Evolutionary conservation across 495 filamentous ascomycete species (phyloP).

Genomic region (Tuber calosporum): DNA sequence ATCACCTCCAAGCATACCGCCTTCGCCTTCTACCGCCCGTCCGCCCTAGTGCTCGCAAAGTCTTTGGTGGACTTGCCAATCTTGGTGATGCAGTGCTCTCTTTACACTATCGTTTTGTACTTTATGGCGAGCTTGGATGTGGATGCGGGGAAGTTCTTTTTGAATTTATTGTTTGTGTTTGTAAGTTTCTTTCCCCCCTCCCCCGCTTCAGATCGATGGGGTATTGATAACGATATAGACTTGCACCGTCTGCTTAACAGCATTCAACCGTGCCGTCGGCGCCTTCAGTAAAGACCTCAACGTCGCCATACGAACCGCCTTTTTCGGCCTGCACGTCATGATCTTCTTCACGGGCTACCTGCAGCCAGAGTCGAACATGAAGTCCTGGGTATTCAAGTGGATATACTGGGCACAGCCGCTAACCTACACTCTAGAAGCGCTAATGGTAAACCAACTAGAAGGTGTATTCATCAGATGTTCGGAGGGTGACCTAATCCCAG

Average conservation of each 20-base stretch:
- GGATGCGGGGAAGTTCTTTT: slow-evolving; percentile 51
- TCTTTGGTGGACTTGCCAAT: slow-evolving; percentile 62
- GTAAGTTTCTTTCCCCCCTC: slow-evolving; percentile 25
- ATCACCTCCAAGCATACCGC: slow-evolving; percentile 64
- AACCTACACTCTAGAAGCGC: slow-evolving; percentile 45
- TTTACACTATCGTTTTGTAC: slow-evolving; percentile 62
- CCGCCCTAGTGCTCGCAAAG: slow-evolving; percentile 64
- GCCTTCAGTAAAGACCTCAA: slow-evolving; percentile 50
- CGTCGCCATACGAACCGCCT: slow-evolving; percentile 53
- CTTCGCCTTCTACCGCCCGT: slow-evolving; percentile 65
- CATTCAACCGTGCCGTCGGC: slow-evolving; percentile 50
- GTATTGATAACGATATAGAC: slow-evolving; percentile 8
- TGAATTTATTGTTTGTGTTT: slow-evolving; percentile 48
- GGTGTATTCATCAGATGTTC: slow-evolving; percentile 38
- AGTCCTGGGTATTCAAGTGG: slow-evolving; percentile 44
- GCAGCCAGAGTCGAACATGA: slow-evolving; percentile 44
- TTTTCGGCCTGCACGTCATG: slow-evolving; percentile 44
- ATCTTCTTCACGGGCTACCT: slow-evolving; percentile 45
- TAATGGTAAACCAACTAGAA: slow-evolving; percentile 47
- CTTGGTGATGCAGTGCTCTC: slow-evolving; percentile 54
- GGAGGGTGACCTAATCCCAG: slow-evolving; percentile 35
- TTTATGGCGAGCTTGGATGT: slow-evolving; percentile 54
- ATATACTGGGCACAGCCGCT: slow-evolving; percentile 45
- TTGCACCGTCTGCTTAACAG: slow-evolving; percentile 47
- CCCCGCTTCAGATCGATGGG: too few relatives aligned